These are phyloP conservation scores for Trichocomaceae sp. DNA, from an alignment of 2,329 filamentous ascomycete genomes.

Conservation along the genomic window DNA sequence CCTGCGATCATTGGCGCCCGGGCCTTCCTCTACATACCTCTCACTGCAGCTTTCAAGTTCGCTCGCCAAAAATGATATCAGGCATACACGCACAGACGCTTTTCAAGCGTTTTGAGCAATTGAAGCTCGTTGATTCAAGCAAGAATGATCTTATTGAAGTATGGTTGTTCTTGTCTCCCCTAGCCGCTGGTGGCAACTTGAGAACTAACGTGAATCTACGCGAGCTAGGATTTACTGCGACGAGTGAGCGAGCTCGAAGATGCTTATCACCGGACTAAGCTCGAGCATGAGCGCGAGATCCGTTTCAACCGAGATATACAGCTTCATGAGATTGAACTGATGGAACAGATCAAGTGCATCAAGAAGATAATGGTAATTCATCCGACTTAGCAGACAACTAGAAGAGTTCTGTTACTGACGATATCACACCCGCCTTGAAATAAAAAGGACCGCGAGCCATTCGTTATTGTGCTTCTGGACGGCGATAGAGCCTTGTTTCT, in stretches of 20 bases:
- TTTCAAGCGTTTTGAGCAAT: slow-evolving; percentile 39
- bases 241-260: slow-evolving; percentile 40
- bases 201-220: slow-evolving; percentile 16
- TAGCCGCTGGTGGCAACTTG: slow-evolving; percentile 4
- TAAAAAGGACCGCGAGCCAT: slow-evolving; percentile 47
- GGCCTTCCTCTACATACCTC: slow-evolving; percentile 7
- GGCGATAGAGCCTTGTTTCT: slow-evolving; percentile 52
- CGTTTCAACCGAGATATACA: slow-evolving; percentile 44
- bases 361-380: slow-evolving; percentile 41
- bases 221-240: slow-evolving; percentile 39
- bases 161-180: slow-evolving; percentile 9
- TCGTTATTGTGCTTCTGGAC: slow-evolving; percentile 50
- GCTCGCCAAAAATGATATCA: slow-evolving; percentile 15
- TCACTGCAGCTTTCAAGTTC: slow-evolving; percentile 5
- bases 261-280: slow-evolving; percentile 37
- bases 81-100: slow-evolving; percentile 30
- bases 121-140: slow-evolving; percentile 39
- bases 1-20: slow-evolving; percentile 6
- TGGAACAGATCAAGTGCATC: slow-evolving; percentile 40
- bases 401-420: not conserved
- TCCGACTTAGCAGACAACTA: not conserved
- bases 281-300: slow-evolving; percentile 44
- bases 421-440: not conserved
- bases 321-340: slow-evolving; percentile 42
- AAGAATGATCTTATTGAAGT: slow-evolving; percentile 47